These are phyloP conservation scores for Sambucus nigra DNA, from an alignment of 129 eudicot genomes.

Conservation along the genomic window DNA sequence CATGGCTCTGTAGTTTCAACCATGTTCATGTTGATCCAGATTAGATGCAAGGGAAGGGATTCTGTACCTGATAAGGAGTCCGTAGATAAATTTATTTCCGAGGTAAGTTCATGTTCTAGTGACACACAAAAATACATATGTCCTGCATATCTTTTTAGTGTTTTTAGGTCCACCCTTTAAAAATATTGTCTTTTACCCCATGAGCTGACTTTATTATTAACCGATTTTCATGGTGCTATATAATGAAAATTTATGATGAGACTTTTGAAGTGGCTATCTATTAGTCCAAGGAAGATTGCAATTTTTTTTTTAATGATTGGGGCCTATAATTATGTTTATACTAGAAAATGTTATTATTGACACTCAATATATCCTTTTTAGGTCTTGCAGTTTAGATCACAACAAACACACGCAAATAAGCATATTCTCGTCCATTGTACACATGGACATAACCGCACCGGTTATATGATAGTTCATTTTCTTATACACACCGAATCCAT, in stretches of 20 bases:
- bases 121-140: not conserved
- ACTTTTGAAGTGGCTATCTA: not conserved
- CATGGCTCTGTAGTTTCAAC: not conserved
- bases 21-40: slow-evolving; percentile 23
- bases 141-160: not conserved
- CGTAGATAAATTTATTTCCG: slow-evolving; percentile 42
- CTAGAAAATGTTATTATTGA: slow-evolving; percentile 9
- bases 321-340: not conserved
- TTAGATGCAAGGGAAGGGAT: slow-evolving; percentile 60
- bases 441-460: slow-evolving; percentile 70
- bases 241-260: not conserved
- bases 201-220: not conserved
- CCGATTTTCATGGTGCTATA: not conserved
- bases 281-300: not conserved
- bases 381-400: slow-evolving; percentile 36
- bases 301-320: slow-evolving; percentile 3
- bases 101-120: slow-evolving; percentile 28
- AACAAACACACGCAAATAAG: slow-evolving; percentile 31
- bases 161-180: not conserved
- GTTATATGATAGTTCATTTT: slow-evolving; percentile 59
- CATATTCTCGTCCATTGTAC: slow-evolving; percentile 54
- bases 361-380: slow-evolving; percentile 17
- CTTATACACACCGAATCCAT: slow-evolving; percentile 34
- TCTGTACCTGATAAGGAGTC: slow-evolving; percentile 53
- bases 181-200: not conserved